phyloP scores from a whole-genome alignment of 805 yeast genomes.

The Teunomyces panamensis region DNA sequence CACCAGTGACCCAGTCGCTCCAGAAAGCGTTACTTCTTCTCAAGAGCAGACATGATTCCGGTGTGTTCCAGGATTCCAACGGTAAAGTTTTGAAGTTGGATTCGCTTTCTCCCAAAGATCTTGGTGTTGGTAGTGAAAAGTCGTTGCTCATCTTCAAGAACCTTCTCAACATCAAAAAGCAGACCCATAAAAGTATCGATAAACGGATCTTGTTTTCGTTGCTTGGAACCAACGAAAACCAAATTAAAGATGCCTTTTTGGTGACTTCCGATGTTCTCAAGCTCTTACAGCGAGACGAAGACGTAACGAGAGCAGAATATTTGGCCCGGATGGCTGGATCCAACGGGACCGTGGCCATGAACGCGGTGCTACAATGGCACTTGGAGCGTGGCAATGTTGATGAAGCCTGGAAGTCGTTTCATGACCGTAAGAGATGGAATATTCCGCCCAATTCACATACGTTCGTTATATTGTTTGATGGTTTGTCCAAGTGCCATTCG shows the following conservation, averaged over 20 bases:
- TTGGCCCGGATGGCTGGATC: constrained; percentile 46
- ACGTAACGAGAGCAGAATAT: constrained; percentile 49
- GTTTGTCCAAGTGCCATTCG: constrained; percentile 28
- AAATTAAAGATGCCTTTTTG: constrained; percentile 54
- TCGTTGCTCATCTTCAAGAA: constrained; percentile 27
- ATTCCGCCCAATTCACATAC: constrained; percentile 50
- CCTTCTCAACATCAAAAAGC: constrained; percentile 22
- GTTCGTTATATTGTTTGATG: constrained; percentile 33
- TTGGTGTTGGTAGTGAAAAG: constrained; percentile 18
- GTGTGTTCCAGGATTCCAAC: constrained; percentile 17
- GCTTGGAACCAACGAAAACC: constrained; percentile 54
- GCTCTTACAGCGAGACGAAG: constrained; percentile 49
- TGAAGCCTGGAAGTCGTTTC: constrained; percentile 49
- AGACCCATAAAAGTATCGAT: constrained; percentile 32
- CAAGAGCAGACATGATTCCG: constrained; percentile 9
- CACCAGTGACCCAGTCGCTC: constrained; percentile 6
- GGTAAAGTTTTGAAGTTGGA: constrained; percentile 26
- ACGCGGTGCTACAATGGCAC: constrained; percentile 53
- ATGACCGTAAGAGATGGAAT: constrained; percentile 61
- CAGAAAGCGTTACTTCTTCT: constrained; percentile 27
- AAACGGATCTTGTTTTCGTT: constrained; percentile 44
- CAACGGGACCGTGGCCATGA: constrained; percentile 50
- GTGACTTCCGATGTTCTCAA: constrained; percentile 54
- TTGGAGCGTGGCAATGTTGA: constrained; percentile 41
- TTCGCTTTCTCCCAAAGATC: constrained; percentile 20